These are phyloP conservation scores for Calocybe indica DNA, from an alignment of 768 basidiomycete genomes.

Conservation along the genomic window DNA sequence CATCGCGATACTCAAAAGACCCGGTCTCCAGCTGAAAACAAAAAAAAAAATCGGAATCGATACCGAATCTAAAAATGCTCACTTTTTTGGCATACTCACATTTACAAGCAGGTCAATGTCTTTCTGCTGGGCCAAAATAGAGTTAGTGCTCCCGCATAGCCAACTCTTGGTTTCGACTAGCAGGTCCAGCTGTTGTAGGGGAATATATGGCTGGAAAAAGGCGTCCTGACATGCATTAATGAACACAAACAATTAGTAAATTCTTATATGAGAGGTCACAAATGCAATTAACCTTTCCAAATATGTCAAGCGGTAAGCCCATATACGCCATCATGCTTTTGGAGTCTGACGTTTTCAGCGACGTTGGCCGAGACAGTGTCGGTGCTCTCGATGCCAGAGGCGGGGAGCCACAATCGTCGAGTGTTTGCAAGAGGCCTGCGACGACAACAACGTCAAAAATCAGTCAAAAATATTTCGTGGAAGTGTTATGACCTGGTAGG, in stretches of 20 bases:
- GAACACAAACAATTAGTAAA: neutral
- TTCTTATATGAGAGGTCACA: neutral
- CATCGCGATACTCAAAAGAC: slow-evolving; percentile 80
- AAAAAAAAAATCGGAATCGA: slow-evolving; percentile 13
- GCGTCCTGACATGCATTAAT: slow-evolving; percentile 54
- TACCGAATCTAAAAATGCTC: too few species aligned
- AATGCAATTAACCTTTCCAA: slow-evolving; percentile 61
- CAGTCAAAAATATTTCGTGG: too few species aligned
- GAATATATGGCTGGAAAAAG: slow-evolving; percentile 97
- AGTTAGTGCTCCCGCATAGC: slow-evolving; percentile 94
- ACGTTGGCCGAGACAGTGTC: slow-evolving; percentile 59
- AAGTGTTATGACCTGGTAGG: slow-evolving; percentile 63
- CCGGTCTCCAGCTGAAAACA: slow-evolving; percentile 73
- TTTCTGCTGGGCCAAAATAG: slow-evolving; percentile 89
- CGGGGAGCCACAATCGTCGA: slow-evolving; percentile 91
- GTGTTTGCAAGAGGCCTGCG: slow-evolving; percentile 75
- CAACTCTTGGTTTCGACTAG: slow-evolving; percentile 74
- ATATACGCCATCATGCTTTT: slow-evolving; percentile 88
- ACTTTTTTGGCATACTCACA: slow-evolving; percentile 29
- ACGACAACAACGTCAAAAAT: too few species aligned
- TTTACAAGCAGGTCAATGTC: slow-evolving; percentile 91
- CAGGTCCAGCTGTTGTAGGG: slow-evolving; percentile 91
- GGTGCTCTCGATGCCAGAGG: slow-evolving; percentile 64
- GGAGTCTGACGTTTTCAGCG: slow-evolving; percentile 81
- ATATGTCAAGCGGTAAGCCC: slow-evolving; percentile 91